A percentile compares a stretch with the other conserved stretches of the same genome.
These are phyloP conservation scores for Dactylellina parvicollis DNA, from an alignment of 2,329 filamentous ascomycete species.

Conservation along the genomic window DNA sequence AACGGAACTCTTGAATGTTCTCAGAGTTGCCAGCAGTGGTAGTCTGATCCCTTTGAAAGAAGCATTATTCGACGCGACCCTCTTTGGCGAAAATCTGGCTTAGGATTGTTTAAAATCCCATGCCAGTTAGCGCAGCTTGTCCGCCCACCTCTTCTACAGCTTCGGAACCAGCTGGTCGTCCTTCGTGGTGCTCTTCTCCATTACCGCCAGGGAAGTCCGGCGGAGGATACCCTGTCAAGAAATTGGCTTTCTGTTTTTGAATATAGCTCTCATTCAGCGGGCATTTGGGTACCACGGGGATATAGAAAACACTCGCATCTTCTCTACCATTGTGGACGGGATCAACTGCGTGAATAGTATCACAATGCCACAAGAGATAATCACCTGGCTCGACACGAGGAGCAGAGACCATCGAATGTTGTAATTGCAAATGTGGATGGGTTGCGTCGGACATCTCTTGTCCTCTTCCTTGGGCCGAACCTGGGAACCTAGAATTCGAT, in stretches of 20 bases:
- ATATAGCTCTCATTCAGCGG: conserved; percentile 78
- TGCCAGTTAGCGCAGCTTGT: conserved; percentile 27
- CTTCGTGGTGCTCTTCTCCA: conserved; percentile 69
- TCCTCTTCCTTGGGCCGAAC: conserved; percentile 73
- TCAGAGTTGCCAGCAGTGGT: conserved; percentile 12
- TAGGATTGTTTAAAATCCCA: conserved; percentile 40
- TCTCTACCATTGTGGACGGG: conserved; percentile 74
- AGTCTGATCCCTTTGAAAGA: conserved; percentile 1
- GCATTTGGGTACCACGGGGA: conserved; percentile 84
- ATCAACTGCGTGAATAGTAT: conserved; percentile 86
- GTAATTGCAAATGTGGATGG: conserved; percentile 76
- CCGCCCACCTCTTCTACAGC: conserved; percentile 32
- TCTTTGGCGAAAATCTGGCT: conserved; percentile 1
- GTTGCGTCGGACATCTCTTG: conserved; percentile 73
- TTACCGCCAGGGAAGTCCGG: conserved; percentile 78
- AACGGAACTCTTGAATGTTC: conserved; percentile 27
- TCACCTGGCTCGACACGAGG: conserved; percentile 76
- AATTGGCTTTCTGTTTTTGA: conserved; percentile 74
- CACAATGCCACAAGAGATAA: conserved; percentile 82
- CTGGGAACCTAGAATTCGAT: conserved; percentile 70
- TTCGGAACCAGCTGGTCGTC: conserved; percentile 58
- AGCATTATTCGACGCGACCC: not conserved
- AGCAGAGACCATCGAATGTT: conserved; percentile 75
- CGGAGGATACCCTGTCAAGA: conserved; percentile 73
- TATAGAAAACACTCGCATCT: conserved; percentile 88